These are phyloP conservation scores for Aspergillus ibericus DNA, from an alignment of 2,329 filamentous ascomycete species.

Conservation along the genomic window DNA sequence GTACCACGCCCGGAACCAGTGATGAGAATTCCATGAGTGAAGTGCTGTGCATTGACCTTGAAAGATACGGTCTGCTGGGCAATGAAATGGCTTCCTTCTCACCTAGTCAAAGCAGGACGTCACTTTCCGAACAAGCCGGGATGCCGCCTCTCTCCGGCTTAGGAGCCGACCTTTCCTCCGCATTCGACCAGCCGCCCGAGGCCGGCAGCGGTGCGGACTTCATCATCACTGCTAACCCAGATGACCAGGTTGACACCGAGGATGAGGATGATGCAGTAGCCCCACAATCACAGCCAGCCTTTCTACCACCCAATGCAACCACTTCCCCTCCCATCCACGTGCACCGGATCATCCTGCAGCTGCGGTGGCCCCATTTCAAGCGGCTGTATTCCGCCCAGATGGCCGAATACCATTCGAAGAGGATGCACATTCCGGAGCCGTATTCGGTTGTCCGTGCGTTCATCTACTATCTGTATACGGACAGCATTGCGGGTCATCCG, in stretches of 20 bases:
- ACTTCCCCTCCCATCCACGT: conserved; percentile 88
- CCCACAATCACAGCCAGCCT: conserved; percentile 30
- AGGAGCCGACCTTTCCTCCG: conserved; percentile 78
- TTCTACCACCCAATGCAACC: conserved; percentile 37
- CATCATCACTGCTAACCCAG: conserved; percentile 81
- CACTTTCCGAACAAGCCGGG: conserved; percentile 55
- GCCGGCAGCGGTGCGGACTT: conserved; percentile 87
- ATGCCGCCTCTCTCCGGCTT: conserved; percentile 61
- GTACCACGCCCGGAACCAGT: conserved; percentile 65
- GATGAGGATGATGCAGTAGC: conserved; percentile 46
- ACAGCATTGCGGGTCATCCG: conserved; percentile 70
- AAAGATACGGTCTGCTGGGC: conserved; percentile 85
- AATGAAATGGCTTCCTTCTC: conserved; percentile 66
- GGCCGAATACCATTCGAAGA: conserved; percentile 94
- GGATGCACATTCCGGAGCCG: conserved; percentile 96
- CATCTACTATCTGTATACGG: conserved; percentile 93
- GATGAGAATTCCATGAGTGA: conserved; percentile 93
- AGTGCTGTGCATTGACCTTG: conserved; percentile 88
- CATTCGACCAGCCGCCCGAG: conserved; percentile 85
- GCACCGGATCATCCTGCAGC: conserved; percentile 89
- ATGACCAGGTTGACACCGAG: conserved; percentile 57
- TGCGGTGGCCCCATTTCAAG: conserved; percentile 95
- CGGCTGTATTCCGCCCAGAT: conserved; percentile 91
- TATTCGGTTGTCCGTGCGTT: conserved; percentile 94
- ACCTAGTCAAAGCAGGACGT: conserved; percentile 47